Percentiles rank a stretch among this genome's conserved stretches.
Evolutionary conservation across 495 filamentous ascomycete species (phyloP).

Genomic region (Xylaria bambusicola): DNA sequence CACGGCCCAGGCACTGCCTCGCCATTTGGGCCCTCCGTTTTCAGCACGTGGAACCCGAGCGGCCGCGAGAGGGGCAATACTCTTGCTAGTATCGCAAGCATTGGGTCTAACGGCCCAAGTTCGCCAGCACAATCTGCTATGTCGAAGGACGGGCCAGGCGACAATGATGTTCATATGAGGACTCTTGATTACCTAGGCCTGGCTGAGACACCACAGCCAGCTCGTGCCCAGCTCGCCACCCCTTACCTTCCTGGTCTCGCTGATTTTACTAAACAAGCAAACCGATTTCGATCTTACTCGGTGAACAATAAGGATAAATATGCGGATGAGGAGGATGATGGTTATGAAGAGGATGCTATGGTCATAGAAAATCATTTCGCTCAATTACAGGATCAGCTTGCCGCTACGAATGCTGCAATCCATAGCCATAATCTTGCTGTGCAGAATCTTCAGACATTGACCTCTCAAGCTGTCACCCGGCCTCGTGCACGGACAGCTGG

Average conservation of each 20-base stretch:
- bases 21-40: slow-evolving; percentile 87
- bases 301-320: slow-evolving; percentile 99
- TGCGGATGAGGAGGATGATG: slow-evolving; percentile 85
- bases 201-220: slow-evolving; percentile 87
- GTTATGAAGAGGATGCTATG: slow-evolving; percentile 69
- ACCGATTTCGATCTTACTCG: slow-evolving; percentile 92
- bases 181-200: slow-evolving; percentile 95
- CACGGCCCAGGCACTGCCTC: slow-evolving; percentile 52
- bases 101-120: slow-evolving; percentile 76
- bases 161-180: slow-evolving; percentile 81
- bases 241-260: slow-evolving; percentile 79
- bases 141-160: slow-evolving; percentile 81
- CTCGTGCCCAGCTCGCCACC: slow-evolving; percentile 68
- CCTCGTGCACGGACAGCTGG: slow-evolving; percentile 84
- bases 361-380: slow-evolving; percentile 72
- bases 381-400: slow-evolving; percentile 56
- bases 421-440: slow-evolving; percentile 92
- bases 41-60: slow-evolving; percentile 80
- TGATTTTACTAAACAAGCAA: slow-evolving; percentile 74
- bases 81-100: slow-evolving; percentile 74
- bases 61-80: slow-evolving; percentile 77
- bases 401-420: slow-evolving; percentile 87
- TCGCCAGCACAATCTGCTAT: slow-evolving; percentile 90
- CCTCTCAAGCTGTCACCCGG: slow-evolving; percentile 75
- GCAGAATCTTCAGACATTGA: slow-evolving; percentile 68